Conservation (phyloP, 495 filamentous ascomycete species). For the Penicillium turbatum region DNA sequence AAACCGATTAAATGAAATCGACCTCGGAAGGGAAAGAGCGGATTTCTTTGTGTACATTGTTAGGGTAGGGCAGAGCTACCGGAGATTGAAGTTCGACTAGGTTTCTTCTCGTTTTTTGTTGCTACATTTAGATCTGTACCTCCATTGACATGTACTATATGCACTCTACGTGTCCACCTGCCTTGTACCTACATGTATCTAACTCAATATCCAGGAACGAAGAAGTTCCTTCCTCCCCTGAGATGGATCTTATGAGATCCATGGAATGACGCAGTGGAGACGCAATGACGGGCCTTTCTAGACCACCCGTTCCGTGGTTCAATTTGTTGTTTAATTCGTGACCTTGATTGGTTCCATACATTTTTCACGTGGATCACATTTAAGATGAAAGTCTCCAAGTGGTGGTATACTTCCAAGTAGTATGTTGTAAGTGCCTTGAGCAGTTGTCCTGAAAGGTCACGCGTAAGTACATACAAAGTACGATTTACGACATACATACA, state of each 20-base stretch:
- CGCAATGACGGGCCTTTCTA: conserved; percentile 30
- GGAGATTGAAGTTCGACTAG: neutral
- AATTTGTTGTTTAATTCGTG: conserved; percentile 4
- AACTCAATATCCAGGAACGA: conserved; percentile 9
- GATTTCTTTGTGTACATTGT: neutral
- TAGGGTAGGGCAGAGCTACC: neutral
- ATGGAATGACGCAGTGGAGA: conserved; percentile 30
- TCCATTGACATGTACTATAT: too few species aligned
- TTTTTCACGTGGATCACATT: neutral
- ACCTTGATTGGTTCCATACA: neutral
- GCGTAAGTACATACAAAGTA: neutral
- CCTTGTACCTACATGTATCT: neutral
- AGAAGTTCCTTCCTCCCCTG: conserved; percentile 1
- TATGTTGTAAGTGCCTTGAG: neutral
- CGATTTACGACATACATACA: neutral
- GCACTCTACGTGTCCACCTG: neutral
- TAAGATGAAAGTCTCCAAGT: neutral
- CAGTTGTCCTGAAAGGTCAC: too few species aligned
- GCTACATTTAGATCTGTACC: too few species aligned
- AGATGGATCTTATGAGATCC: conserved; percentile 1
- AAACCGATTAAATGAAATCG: neutral
- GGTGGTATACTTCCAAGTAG: neutral
- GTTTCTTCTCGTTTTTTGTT: neutral
- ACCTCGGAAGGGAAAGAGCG: neutral
- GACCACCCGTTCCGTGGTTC: conserved; percentile 35